Conservation (phyloP, 2,329 filamentous ascomycete species). For the Ophiostoma novo-ulmi region DNA sequence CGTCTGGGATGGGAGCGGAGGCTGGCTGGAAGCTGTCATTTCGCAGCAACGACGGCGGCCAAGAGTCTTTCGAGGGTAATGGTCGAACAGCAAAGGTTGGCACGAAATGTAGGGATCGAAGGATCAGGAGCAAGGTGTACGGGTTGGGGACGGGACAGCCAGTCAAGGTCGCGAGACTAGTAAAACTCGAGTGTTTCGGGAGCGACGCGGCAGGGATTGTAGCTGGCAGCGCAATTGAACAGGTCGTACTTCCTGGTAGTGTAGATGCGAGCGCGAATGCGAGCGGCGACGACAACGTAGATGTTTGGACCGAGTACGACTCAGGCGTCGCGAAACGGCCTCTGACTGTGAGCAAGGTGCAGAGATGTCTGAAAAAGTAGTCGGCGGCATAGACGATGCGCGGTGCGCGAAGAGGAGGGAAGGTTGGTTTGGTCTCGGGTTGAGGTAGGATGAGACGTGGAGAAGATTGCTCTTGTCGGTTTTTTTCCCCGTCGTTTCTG, state of each 20-base stretch:
- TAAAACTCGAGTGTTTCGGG: not conserved
- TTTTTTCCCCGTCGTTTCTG: not conserved
- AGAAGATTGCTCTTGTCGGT: not conserved
- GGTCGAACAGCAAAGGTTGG: not conserved
- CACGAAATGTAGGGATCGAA: not conserved
- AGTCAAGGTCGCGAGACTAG: slow-evolving; percentile 3
- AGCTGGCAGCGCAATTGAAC: slow-evolving; percentile 6
- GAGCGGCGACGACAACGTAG: not conserved
- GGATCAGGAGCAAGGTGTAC: not conserved
- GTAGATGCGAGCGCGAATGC: not conserved
- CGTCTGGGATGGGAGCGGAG: slow-evolving; percentile 11
- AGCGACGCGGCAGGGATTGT: slow-evolving; percentile 1
- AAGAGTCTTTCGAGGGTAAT: not conserved
- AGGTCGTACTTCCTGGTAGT: not conserved
- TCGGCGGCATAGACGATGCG: slow-evolving; percentile 14
- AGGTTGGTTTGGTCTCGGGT: not conserved
- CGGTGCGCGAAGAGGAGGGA: not conserved
- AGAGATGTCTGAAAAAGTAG: not conserved
- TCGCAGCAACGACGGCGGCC: slow-evolving; percentile 6
- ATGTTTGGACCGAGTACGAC: not conserved
- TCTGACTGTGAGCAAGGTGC: not conserved
- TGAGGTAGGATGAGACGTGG: not conserved
- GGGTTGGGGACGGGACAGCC: not conserved
- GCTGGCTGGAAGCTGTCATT: slow-evolving; percentile 14
- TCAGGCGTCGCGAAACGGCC: not conserved